Evolutionary conservation across 345 rosid species (phyloP), one percentile per base, ranked within the genome.

Genomic region (Euphorbia pulcherrima): DNA sequence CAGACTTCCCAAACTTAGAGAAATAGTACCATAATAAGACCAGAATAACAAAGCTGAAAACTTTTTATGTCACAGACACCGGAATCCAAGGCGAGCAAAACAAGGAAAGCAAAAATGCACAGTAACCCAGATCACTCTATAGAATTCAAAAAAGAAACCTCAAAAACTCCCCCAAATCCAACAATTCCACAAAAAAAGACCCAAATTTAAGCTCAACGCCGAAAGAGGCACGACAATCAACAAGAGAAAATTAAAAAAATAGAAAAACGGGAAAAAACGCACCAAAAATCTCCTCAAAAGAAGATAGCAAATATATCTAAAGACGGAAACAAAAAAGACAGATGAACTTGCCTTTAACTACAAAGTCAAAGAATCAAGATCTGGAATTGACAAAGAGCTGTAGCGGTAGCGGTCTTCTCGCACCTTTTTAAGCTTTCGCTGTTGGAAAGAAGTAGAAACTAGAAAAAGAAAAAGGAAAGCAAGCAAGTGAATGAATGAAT

Each of bases 11-110:
- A 62, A 63, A 55, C 70, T 78, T 74, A 70, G 74, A 72, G 75
- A 71, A 2, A 74, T 68, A 27, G 62, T n/a, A 29, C 50, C 67
- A 55, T 6, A 48, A 60, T 8, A 44, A 5, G 77, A 75, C 68
- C 83, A 54, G 77, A 69, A 62, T 67, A 76, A 80, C 69, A 81
- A 85, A 84, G 90, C 75, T 62, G 66, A 51, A 51, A 56, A 64
- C 78, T 76, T 80, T 74, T 18, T 68, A 23, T 29, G 72, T 29
- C 37, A 7, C 56, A 65, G 70, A 75, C 40, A 77, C 77, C 77
- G 35, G 75, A 66, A 78, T 75, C 80, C 65, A 74, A 79, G 72
- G 81, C 13, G 55, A 72, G 69, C 1, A 26, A 70, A 65, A 53
- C 67, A 68, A 59, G 65, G 71, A 54, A 72, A 65, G 69, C 50